A percentile compares a stretch with the other conserved stretches of the same genome.
These are phyloP conservation scores for Saturnispora sekii DNA, from an alignment of 805 yeast species.

Conservation along the genomic window DNA sequence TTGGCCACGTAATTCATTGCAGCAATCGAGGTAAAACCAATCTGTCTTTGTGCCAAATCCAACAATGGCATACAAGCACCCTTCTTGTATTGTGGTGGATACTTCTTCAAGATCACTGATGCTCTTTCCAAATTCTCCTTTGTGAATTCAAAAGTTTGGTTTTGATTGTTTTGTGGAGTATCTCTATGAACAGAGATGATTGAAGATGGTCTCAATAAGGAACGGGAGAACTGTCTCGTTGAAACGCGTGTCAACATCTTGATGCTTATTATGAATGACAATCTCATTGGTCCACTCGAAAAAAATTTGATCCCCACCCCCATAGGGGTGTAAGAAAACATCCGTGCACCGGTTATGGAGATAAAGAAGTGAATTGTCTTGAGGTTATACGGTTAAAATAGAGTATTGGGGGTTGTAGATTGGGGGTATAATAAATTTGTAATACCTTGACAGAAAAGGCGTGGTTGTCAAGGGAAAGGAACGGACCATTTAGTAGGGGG, in stretches of 20 bases:
- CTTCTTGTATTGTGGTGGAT: constrained; percentile 80
- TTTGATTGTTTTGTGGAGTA: constrained; percentile 54
- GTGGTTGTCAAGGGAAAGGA: too few species aligned
- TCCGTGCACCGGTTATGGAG: too few species aligned
- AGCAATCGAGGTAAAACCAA: constrained; percentile 75
- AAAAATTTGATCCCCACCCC: too few species aligned
- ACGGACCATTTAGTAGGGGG: too few species aligned
- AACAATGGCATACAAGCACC: constrained; percentile 82
- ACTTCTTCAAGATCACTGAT: constrained; percentile 63
- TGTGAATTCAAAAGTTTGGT: constrained; percentile 63
- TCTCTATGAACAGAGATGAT: constrained; percentile 61
- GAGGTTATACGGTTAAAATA: too few species aligned
- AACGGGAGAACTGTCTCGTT: neutral
- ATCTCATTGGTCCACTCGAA: too few species aligned
- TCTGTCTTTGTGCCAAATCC: constrained; percentile 81
- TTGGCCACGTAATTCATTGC: constrained; percentile 89
- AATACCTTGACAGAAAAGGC: too few species aligned
- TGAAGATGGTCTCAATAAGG: constrained; percentile 19
- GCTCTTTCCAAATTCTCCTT: constrained; percentile 58
- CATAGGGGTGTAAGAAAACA: too few species aligned
- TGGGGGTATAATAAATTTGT: too few species aligned
- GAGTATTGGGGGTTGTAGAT: too few species aligned
- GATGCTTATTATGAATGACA: neutral
- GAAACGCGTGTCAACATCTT: neutral
- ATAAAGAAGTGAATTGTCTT: too few species aligned